These are phyloP conservation scores for Lagenidium giganteum DNA, from an alignment of 352 stramenopile species.

Conservation along the genomic window DNA sequence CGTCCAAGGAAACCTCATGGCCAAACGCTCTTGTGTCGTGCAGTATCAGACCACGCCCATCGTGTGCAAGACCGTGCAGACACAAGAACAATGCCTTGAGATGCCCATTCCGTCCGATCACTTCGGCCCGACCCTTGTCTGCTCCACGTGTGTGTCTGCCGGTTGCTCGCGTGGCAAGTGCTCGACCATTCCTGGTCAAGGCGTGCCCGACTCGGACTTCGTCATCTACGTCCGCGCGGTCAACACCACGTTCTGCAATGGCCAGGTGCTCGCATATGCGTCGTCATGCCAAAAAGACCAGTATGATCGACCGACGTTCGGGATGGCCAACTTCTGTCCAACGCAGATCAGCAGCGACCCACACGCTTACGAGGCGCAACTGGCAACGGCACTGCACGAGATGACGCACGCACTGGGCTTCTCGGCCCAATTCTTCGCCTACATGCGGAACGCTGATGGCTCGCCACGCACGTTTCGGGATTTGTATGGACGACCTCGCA, in stretches of 20 bases:
- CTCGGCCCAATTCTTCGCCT: slow-evolving; percentile 67
- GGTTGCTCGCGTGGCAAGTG: slow-evolving; percentile 42
- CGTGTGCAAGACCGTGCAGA: slow-evolving; percentile 47
- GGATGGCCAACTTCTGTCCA: slow-evolving; percentile 83
- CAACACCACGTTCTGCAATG: slow-evolving; percentile 40
- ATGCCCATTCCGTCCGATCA: slow-evolving; percentile 63
- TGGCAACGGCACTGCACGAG: slow-evolving; percentile 75
- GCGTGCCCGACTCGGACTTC: slow-evolving; percentile 54
- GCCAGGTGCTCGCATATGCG: slow-evolving; percentile 60
- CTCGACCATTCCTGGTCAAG: slow-evolving; percentile 18
- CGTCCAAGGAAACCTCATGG: slow-evolving; percentile 53
- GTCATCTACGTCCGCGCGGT: slow-evolving; percentile 62
- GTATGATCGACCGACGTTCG: slow-evolving; percentile 78
- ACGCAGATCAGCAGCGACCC: slow-evolving; percentile 47
- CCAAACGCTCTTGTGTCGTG: slow-evolving; percentile 48
- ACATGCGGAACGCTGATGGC: slow-evolving; percentile 64
- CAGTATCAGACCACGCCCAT: slow-evolving; percentile 50
- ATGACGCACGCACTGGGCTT: slow-evolving; percentile 80
- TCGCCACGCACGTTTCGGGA: slow-evolving; percentile 60
- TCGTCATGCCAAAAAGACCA: slow-evolving; percentile 82
- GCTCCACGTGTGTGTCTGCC: slow-evolving; percentile 30
- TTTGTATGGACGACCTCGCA: slow-evolving; percentile 26
- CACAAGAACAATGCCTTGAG: slow-evolving; percentile 57
- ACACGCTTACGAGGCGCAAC: slow-evolving; percentile 52
- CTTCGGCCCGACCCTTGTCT: slow-evolving; percentile 46